Evolutionary conservation across 2,329 filamentous ascomycete species (phyloP), one percentile per base, ranked within the genome.

Genomic region (Apiospora saccharicola): DNA sequence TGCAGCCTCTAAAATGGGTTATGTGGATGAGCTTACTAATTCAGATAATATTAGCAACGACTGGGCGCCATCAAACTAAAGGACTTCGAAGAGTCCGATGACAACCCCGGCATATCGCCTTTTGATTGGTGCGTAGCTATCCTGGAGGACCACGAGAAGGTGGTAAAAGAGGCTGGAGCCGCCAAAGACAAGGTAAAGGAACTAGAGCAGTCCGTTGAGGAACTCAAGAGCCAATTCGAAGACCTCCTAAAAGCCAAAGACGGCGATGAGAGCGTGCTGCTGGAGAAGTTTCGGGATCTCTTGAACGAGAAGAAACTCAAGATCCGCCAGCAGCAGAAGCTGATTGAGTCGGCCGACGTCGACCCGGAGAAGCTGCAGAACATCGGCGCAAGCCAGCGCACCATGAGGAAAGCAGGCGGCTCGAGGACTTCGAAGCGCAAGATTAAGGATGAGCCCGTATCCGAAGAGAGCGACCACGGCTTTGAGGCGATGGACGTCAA

Each of bases 301-400:
- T 83, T 95, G 1, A 95, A 95, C 76, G 90, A 92, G 80, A 96
- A 96, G 84, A 95, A 95, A 81, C 84, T 91, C 70, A 95, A 93
- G 82, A 95, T 95, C 69, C 84, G 93, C 61, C 89, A 94, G 76
- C 92, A 94, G 81, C 90, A 93, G 77, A 87, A 88, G 51, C 81
- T 93, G 26, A 81, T 94, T 34, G 80, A 83, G 4, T 75, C 83
- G 2, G 85, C 85, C 3, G 85, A 87, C 70, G 79, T 86, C 47
- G 83, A 85, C 43, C 77, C 80, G 19, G 77, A 79, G 67, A 81
- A 78, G 71, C 72, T 81, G n/a, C 78, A 79, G 74, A 80, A 80
- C 57, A 74, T 80, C 72, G 74, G 77, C 73, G 75, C 72, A 13
- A 73, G 78, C 73, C 70, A 79, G 69, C 71, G 69, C 72, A 74